phyloP scores from a whole-genome alignment of 768 basidiomycete genomes.

The Mycena haematopus region DNA sequence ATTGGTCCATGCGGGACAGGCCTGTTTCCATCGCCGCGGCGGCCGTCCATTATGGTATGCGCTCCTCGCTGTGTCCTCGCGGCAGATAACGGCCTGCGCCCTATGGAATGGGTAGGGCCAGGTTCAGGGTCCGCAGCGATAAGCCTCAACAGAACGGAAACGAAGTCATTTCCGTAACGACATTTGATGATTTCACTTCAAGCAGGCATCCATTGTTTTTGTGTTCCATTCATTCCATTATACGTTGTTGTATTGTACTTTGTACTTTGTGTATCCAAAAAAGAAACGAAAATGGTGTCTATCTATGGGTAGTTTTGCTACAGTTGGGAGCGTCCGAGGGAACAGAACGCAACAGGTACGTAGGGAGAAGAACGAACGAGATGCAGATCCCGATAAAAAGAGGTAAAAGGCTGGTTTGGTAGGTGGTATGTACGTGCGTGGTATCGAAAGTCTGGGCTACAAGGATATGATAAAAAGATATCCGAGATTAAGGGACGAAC shows the following conservation, averaged over 20 bases:
- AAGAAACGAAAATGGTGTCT: conserved; percentile 16
- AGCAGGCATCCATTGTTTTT: background rate
- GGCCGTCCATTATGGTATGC: background rate
- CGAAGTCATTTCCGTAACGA: background rate
- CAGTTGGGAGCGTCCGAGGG: conserved; percentile 26
- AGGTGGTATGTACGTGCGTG: conserved; percentile 30
- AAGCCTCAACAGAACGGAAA: background rate
- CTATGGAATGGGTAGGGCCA: conserved; percentile 4
- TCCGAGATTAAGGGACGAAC: conserved; percentile 18
- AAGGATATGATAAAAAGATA: conserved; percentile 25
- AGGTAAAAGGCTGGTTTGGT: conserved; percentile 27
- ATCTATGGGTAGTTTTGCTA: conserved; percentile 27
- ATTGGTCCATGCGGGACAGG: background rate
- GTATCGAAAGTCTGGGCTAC: conserved; percentile 29
- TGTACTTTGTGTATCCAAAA: conserved; percentile 21
- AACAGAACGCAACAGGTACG: conserved; percentile 3
- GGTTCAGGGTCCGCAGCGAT: conserved; percentile 6
- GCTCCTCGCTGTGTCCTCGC: conserved; percentile 10
- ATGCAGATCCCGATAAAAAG: conserved; percentile 31
- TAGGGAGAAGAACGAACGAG: conserved; percentile 17
- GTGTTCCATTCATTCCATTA: conserved; percentile 10
- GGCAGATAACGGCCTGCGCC: conserved; percentile 12
- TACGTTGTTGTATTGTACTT: conserved; percentile 22
- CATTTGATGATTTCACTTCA: background rate
- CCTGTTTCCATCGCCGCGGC: conserved; percentile 19